phyloP scores from a whole-genome alignment of 768 basidiomycete genomes.

The Leucosporidium creatinivorum region DNA sequence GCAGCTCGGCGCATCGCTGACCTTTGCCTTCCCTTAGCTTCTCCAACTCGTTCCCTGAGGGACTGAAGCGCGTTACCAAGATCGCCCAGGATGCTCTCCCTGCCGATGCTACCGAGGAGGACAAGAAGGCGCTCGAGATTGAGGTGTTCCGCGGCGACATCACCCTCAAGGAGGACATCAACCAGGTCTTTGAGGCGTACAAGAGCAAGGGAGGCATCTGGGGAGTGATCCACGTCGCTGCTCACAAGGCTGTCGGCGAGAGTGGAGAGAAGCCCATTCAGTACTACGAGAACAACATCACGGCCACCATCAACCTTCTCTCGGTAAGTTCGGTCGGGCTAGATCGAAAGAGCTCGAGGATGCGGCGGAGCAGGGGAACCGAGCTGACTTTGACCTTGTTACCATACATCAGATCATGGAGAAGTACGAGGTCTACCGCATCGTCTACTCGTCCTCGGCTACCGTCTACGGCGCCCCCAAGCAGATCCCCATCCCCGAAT shows the following conservation, averaged over 20 bases:
- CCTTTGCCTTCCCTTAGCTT: constrained; percentile 50
- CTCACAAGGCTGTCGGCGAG: constrained; percentile 96
- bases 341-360: neutral
- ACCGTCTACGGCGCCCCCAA: constrained; percentile 96
- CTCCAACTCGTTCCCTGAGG: constrained; percentile 76
- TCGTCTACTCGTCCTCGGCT: constrained; percentile 97
- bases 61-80: constrained; percentile 67
- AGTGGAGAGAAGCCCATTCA: constrained; percentile 83
- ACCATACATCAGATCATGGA: constrained; percentile 58
- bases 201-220: constrained; percentile 77
- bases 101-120: constrained; percentile 56
- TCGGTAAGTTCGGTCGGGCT: constrained; percentile 39
- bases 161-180: constrained; percentile 62
- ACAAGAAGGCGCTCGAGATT: constrained; percentile 65
- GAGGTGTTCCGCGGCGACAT: constrained; percentile 67
- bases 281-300: constrained; percentile 92
- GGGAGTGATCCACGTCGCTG: constrained; percentile 94
- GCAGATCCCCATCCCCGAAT: constrained; percentile 85
- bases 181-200: constrained; percentile 72
- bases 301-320: constrained; percentile 74
- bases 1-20: neutral
- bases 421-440: constrained; percentile 69
- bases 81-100: constrained; percentile 70
- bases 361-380: neutral
- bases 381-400: neutral